Percentiles rank a stretch among this genome's conserved stretches.
Evolutionary conservation across 169 alveolate species (phyloP).

Genomic region (Plasmodium vivax): DNA sequence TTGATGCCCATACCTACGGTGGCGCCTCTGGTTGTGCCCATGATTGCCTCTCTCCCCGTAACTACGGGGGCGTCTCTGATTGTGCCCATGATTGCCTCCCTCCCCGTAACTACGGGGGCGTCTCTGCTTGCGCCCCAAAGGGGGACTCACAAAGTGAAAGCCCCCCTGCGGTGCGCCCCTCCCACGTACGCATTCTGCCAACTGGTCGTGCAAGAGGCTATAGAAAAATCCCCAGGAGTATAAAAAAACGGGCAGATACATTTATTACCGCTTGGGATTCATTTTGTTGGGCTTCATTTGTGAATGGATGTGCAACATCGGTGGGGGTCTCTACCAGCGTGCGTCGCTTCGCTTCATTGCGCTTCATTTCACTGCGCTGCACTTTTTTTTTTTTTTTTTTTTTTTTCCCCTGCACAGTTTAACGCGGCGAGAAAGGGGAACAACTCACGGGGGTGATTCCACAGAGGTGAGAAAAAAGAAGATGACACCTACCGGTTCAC

Average conservation of each 20-base stretch:
- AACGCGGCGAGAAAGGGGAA: neutral
- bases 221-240: neutral
- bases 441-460: no score
- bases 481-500: neutral
- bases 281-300: neutral
- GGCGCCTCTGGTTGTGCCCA: neutral
- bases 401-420: neutral
- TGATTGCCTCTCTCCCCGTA: neutral
- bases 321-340: neutral
- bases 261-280: neutral
- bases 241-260: neutral
- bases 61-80: neutral
- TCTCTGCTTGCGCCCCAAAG: neutral
- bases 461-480: no score
- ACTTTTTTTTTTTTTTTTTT: neutral
- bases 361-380: no score
- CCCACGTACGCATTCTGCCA: neutral
- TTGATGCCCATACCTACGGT: neutral
- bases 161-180: neutral
- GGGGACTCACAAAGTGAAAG: neutral
- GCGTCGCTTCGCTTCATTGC: no score
- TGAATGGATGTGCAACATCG: neutral
- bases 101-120: no score
- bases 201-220: neutral
- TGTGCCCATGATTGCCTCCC: neutral